Conservation (phyloP, 768 basidiomycete genomes). For the Tephrocybe sp. region DNA sequence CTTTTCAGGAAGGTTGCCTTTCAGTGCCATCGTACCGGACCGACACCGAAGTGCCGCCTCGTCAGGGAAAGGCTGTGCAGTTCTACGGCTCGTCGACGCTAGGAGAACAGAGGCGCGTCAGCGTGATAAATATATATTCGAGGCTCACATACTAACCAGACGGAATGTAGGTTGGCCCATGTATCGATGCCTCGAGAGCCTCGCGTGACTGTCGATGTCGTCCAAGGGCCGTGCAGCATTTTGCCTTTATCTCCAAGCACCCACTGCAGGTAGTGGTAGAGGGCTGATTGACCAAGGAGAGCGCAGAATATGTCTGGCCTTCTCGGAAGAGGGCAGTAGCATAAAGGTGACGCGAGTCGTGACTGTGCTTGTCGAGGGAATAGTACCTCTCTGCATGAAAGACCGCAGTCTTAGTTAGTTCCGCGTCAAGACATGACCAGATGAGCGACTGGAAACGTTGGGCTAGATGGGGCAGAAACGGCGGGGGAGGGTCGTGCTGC, state of each 20-base stretch:
- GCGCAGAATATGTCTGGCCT: slow-evolving; percentile 73
- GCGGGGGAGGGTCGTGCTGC: slow-evolving; percentile 55
- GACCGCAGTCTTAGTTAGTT: slow-evolving; percentile 75
- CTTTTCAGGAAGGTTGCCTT: slow-evolving; percentile 74
- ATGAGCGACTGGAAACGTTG: slow-evolving; percentile 72
- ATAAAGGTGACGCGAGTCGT: slow-evolving; percentile 85
- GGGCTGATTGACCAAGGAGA: slow-evolving; percentile 65
- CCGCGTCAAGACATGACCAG: slow-evolving; percentile 84
- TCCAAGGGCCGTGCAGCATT: slow-evolving; percentile 71
- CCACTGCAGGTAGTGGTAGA: slow-evolving; percentile 64
- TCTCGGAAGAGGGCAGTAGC: slow-evolving; percentile 73
- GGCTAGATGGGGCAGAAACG: slow-evolving; percentile 56
- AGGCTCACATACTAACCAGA: slow-evolving; percentile 52
- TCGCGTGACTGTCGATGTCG: slow-evolving; percentile 78
- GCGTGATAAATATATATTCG: slow-evolving; percentile 7
- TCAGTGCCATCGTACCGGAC: slow-evolving; percentile 73
- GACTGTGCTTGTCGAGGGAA: slow-evolving; percentile 66
- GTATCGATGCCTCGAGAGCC: slow-evolving; percentile 63
- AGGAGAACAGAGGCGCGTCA: slow-evolving; percentile 7
- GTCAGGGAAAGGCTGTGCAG: slow-evolving; percentile 64
- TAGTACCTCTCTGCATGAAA: slow-evolving; percentile 90
- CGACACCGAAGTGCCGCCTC: slow-evolving; percentile 75
- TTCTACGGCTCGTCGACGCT: slow-evolving; percentile 59
- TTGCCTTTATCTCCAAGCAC: slow-evolving; percentile 78
- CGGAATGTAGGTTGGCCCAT: slow-evolving; percentile 50